These are phyloP conservation scores for Globisporangium sylvaticum DNA, from an alignment of 352 stramenopile genomes.

Conservation along the genomic window DNA sequence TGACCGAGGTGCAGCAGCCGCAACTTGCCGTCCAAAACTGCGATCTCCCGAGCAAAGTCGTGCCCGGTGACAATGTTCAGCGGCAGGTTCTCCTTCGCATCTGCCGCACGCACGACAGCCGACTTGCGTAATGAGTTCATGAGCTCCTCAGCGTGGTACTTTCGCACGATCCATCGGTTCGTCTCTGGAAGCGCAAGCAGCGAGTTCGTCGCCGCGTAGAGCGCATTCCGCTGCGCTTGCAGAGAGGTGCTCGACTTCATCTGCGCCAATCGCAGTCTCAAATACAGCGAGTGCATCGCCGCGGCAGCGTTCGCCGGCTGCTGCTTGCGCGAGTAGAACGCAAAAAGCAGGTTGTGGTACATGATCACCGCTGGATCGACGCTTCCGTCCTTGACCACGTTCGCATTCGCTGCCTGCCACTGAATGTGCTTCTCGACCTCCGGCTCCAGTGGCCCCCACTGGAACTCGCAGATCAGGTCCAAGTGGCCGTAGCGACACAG, in stretches of 20 bases:
- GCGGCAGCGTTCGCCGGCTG: constrained; percentile 59
- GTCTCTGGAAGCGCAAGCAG: constrained; percentile 35
- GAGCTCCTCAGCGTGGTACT: constrained; percentile 60
- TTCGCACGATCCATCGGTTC: constrained; percentile 70
- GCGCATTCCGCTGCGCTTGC: constrained; percentile 55
- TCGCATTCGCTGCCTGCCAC: constrained; percentile 70
- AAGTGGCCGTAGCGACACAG: constrained; percentile 58
- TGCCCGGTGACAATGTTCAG: constrained; percentile 61
- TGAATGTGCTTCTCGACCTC: constrained; percentile 70
- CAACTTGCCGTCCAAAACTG: constrained; percentile 62
- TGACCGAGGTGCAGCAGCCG: constrained; percentile 47
- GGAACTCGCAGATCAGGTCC: constrained; percentile 69
- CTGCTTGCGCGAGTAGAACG: constrained; percentile 61
- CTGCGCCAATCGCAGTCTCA: constrained; percentile 41
- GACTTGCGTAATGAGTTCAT: constrained; percentile 16
- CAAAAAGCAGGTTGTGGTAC: constrained; percentile 69
- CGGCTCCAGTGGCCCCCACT: constrained; percentile 53
- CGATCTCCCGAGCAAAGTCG: constrained; percentile 55
- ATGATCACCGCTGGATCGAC: constrained; percentile 45
- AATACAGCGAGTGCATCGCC: constrained; percentile 51
- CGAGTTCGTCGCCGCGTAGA: constrained; percentile 46
- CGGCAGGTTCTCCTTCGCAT: constrained; percentile 9
- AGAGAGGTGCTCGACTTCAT: constrained; percentile 37
- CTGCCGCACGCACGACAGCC: background rate
- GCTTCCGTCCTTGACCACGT: constrained; percentile 29